These are phyloP conservation scores for Albifimbria verrucaria DNA, from an alignment of 2,329 filamentous ascomycete species.

Conservation along the genomic window DNA sequence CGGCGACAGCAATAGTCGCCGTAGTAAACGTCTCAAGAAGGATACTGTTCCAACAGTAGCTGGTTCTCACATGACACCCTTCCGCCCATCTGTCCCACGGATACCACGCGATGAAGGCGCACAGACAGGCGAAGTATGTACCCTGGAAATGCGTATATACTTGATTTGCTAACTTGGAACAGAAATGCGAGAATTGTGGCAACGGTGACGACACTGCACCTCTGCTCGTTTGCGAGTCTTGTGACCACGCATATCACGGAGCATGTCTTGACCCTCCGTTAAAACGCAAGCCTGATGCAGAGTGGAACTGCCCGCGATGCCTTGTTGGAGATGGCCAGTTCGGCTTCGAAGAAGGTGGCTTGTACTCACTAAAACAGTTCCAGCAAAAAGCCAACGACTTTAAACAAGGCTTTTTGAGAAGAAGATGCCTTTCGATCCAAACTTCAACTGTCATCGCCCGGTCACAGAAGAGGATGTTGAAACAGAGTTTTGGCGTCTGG, in stretches of 20 bases:
- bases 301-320: slow-evolving; percentile 96
- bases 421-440: slow-evolving; percentile 83
- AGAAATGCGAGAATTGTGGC: slow-evolving; percentile 82
- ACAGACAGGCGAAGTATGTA: slow-evolving; percentile 37
- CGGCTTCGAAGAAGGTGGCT: slow-evolving; percentile 92
- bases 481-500: slow-evolving; percentile 92
- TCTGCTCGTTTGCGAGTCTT: slow-evolving; percentile 84
- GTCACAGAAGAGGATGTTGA: slow-evolving; percentile 96
- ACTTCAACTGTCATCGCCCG: slow-evolving; percentile 74
- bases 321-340: slow-evolving; percentile 95
- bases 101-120: slow-evolving; percentile 53
- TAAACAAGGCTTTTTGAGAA: slow-evolving; percentile 92
- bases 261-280: slow-evolving; percentile 85
- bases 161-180: slow-evolving; percentile 9
- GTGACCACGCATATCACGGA: slow-evolving; percentile 83
- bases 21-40: slow-evolving; percentile 91
- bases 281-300: slow-evolving; percentile 71
- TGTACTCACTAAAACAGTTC: slow-evolving; percentile 94
- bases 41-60: slow-evolving; percentile 78
- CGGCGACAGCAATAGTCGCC: slow-evolving; percentile 64
- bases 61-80: slow-evolving; percentile 94
- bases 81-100: slow-evolving; percentile 75
- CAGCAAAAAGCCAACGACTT: slow-evolving; percentile 95
- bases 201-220: slow-evolving; percentile 69
- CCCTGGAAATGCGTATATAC: slow-evolving; percentile 17